A percentile compares a stretch with the other conserved stretches of the same genome.
Evolutionary conservation across 208 protist species (phyloP).

Genomic region (Plasmodiophora brassicae): DNA sequence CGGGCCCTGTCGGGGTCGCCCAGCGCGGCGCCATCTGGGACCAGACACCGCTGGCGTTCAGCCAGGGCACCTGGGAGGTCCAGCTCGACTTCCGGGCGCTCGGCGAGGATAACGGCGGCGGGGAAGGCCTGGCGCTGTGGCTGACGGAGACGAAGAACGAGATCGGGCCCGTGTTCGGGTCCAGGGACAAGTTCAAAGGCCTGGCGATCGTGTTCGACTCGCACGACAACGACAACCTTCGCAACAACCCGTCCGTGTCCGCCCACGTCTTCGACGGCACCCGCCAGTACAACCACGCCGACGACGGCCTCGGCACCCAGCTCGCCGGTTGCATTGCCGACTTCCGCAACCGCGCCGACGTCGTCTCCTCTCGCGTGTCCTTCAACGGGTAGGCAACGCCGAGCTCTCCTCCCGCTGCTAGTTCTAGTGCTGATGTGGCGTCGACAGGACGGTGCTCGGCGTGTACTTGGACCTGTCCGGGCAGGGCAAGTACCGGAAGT

Average conservation of each 20-base stretch:
- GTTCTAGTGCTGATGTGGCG: too few relatives aligned
- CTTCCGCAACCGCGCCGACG: neutral
- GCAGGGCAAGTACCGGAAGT: neutral
- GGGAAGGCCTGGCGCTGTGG: neutral
- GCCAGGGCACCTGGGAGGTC: neutral
- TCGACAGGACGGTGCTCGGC: neutral
- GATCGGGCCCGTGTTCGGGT: neutral
- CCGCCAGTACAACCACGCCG: neutral
- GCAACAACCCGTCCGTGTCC: slow-evolving; percentile 4
- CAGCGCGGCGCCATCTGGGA: neutral
- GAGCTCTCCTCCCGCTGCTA: too few relatives aligned
- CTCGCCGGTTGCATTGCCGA: slow-evolving; percentile 7
- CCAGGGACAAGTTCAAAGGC: neutral
- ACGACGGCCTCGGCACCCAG: neutral
- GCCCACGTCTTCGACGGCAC: neutral
- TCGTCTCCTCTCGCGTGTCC: neutral
- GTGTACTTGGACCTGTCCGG: neutral
- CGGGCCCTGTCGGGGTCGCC: neutral
- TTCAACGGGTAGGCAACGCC: too few relatives aligned
- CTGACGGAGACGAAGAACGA: neutral
- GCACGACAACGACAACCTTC: neutral
- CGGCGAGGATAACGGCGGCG: neutral
- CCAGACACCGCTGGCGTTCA: neutral
- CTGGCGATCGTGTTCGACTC: slow-evolving; percentile 20
- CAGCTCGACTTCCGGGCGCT: neutral